A percentile compares a stretch with the other conserved stretches of the same genome.
Evolutionary conservation across 805 yeast genomes (phyloP).

Genomic region (Lachancea sp.): DNA sequence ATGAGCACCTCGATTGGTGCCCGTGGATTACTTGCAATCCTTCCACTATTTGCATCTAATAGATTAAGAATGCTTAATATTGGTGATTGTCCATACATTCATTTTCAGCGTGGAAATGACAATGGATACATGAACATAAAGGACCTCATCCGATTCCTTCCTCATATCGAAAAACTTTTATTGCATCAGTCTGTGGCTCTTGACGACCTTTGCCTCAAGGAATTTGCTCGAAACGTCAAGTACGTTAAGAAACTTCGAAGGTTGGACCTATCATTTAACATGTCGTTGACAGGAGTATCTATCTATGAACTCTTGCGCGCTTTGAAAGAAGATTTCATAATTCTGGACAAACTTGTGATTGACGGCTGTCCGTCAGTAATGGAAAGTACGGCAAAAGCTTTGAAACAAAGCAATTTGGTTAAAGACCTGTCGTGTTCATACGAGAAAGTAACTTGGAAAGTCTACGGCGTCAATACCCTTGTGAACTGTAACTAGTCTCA

Average conservation of each 20-base stretch:
- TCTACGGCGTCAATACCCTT: conserved; percentile 27
- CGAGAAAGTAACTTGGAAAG: conserved; percentile 28
- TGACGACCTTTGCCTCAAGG: conserved; percentile 16
- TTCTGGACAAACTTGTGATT: conserved; percentile 20
- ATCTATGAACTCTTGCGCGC: conserved; percentile 24
- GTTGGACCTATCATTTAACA: conserved; percentile 29
- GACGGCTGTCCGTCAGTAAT: conserved; percentile 28
- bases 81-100: conserved; percentile 20
- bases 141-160: conserved; percentile 11
- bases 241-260: conserved; percentile 14
- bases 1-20: conserved; percentile 31
- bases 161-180: conserved; percentile 19
- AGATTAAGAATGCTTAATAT: conserved; percentile 20
- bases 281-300: conserved; percentile 28
- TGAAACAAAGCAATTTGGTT: conserved; percentile 20
- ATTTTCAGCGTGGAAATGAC: conserved; percentile 7
- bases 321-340: conserved; percentile 13
- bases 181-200: conserved; percentile 26
- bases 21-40: conserved; percentile 16
- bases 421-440: conserved; percentile 24
- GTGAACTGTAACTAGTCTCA: background rate
- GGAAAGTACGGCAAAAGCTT: conserved; percentile 23
- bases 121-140: conserved; percentile 13
- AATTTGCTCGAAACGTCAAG: conserved; percentile 13
- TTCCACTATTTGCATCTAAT: conserved; percentile 11